Percentiles rank a stretch among this genome's conserved stretches.
These are phyloP conservation scores for Trichoderma breve DNA, from an alignment of 2,329 filamentous ascomycete genomes.

Conservation along the genomic window DNA sequence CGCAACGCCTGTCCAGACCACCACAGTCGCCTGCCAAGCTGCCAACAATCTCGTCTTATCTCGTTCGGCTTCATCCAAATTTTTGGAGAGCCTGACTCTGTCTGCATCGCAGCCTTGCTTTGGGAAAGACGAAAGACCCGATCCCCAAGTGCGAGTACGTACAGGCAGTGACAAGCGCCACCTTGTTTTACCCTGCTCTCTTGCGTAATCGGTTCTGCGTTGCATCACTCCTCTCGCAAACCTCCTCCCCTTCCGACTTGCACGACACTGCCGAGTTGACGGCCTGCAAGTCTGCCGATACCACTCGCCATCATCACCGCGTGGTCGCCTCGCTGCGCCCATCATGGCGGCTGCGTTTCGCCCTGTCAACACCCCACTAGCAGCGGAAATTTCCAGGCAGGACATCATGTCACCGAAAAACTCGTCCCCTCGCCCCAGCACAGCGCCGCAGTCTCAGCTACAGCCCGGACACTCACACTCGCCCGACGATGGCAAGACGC, in stretches of 20 bases:
- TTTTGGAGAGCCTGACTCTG: constrained; percentile 23
- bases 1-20: not conserved
- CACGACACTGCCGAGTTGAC: constrained; percentile 1
- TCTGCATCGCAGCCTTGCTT: constrained; percentile 28
- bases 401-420: constrained; percentile 40
- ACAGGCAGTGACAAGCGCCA: not conserved
- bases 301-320: constrained; percentile 12
- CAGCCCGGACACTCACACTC: constrained; percentile 27
- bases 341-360: constrained; percentile 50
- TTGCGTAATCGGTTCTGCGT: constrained; percentile 21
- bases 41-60: not conserved
- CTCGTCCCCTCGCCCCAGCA: constrained; percentile 37
- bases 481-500: constrained; percentile 55
- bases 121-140: constrained; percentile 21
- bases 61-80: not conserved
- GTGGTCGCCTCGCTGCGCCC: constrained; percentile 20
- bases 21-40: not conserved
- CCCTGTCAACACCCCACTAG: constrained; percentile 46
- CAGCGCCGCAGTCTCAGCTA: constrained; percentile 34
- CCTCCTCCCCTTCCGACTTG: constrained; percentile 19
- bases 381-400: constrained; percentile 34
- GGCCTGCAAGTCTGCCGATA: not conserved
- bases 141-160: not conserved
- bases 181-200: constrained; percentile 16
- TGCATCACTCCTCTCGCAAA: constrained; percentile 21